These are phyloP conservation scores for Saturnispora gosingensis DNA, from an alignment of 805 yeast species.

Conservation along the genomic window DNA sequence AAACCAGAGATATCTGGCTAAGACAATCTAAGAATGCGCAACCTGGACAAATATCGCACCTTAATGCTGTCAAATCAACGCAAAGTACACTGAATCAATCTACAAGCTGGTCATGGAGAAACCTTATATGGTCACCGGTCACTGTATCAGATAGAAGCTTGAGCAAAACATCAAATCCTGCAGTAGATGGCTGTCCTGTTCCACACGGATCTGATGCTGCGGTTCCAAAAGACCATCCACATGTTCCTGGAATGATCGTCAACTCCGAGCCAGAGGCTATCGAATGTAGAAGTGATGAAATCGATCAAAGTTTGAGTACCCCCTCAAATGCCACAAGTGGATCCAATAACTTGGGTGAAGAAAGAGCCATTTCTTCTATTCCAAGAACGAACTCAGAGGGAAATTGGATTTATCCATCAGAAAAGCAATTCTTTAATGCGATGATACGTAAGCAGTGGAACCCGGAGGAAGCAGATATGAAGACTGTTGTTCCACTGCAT, in stretches of 20 bases:
- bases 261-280: constrained; percentile 27
- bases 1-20: constrained; percentile 52
- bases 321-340: constrained; percentile 25
- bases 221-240: constrained; percentile 19
- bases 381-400: constrained; percentile 62
- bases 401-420: constrained; percentile 94
- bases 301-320: constrained; percentile 22
- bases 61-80: neutral
- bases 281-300: constrained; percentile 40
- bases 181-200: constrained; percentile 5
- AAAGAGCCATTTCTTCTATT: constrained; percentile 69
- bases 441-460: constrained; percentile 87
- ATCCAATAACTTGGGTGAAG: constrained; percentile 47
- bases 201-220: constrained; percentile 11
- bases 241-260: constrained; percentile 8
- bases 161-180: neutral
- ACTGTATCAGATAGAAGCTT: neutral
- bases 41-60: constrained; percentile 9
- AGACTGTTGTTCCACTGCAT: constrained; percentile 86
- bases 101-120: constrained; percentile 12
- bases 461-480: constrained; percentile 77
- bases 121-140: constrained; percentile 17
- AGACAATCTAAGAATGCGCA: constrained; percentile 23
- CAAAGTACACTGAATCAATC: neutral
- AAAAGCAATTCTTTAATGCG: constrained; percentile 88